These are phyloP conservation scores for Fusarium newnesense DNA, from an alignment of 2,329 filamentous ascomycete genomes.

Conservation along the genomic window DNA sequence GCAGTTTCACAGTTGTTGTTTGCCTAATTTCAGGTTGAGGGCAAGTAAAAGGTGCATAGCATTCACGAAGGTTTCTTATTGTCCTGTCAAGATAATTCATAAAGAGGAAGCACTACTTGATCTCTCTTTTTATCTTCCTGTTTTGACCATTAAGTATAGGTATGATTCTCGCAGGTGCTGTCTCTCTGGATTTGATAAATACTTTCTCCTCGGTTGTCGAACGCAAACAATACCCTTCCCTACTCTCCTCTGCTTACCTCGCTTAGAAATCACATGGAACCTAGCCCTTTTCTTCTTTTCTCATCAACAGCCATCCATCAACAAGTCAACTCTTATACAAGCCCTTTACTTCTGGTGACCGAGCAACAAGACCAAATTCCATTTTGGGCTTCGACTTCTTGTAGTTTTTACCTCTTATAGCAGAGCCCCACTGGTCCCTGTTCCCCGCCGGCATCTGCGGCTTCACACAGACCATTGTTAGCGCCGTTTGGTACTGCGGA, in stretches of 20 bases:
- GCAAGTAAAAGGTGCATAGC: background rate
- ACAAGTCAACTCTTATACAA: background rate
- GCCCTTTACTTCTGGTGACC: background rate
- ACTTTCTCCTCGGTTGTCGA: background rate
- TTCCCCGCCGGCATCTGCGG: slow-evolving; percentile 29
- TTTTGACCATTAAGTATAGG: background rate
- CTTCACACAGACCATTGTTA: slow-evolving; percentile 16
- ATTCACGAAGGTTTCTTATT: background rate
- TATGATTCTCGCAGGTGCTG: background rate
- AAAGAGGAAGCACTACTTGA: background rate
- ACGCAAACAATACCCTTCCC: background rate
- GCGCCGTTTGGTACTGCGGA: slow-evolving; percentile 20
- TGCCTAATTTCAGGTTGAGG: background rate
- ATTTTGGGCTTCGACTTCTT: background rate
- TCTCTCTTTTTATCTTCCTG: background rate
- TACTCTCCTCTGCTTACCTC: background rate
- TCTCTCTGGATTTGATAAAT: background rate
- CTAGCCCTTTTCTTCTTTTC: background rate
- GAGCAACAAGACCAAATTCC: background rate
- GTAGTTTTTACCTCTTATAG: background rate
- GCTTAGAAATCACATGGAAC: background rate
- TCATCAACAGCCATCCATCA: background rate
- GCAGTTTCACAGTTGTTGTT: background rate
- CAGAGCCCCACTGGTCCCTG: slow-evolving; percentile 9
- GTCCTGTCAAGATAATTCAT: background rate